Evolutionary conservation across 208 protist species (phyloP).

Genomic region (Naegleria lovaniensis): DNA sequence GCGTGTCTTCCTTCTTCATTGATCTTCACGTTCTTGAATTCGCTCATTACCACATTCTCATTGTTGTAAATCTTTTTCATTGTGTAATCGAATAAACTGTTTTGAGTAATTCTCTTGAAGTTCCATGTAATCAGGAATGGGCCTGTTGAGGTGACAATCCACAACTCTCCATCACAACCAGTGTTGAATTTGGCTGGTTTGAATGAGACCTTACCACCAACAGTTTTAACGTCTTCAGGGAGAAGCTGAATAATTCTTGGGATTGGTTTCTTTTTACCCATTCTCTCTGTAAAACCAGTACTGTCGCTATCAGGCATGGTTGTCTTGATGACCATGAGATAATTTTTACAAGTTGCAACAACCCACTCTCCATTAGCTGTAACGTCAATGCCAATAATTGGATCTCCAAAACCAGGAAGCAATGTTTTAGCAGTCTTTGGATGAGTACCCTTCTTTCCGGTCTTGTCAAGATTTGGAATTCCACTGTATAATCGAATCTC

Average conservation of each 20-base stretch:
- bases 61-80: neutral
- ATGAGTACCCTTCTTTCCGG: neutral
- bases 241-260: neutral
- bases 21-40: neutral
- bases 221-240: neutral
- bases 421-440: constrained; percentile 30
- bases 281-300: neutral
- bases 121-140: constrained; percentile 22
- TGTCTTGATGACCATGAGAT: constrained; percentile 22
- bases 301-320: neutral
- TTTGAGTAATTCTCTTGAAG: neutral
- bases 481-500: constrained; percentile 32
- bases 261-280: constrained; percentile 8
- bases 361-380: constrained; percentile 20
- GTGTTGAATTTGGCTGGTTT: constrained; percentile 1
- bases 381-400: constrained; percentile 24
- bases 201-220: neutral
- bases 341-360: constrained; percentile 26
- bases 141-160: constrained; percentile 3
- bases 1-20: neutral
- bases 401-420: constrained; percentile 25
- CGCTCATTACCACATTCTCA: neutral
- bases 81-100: neutral
- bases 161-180: constrained; percentile 12
- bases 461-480: constrained; percentile 24